Evolutionary conservation across 139 green algal species (phyloP).

Genomic region (Microglena sp.): DNA sequence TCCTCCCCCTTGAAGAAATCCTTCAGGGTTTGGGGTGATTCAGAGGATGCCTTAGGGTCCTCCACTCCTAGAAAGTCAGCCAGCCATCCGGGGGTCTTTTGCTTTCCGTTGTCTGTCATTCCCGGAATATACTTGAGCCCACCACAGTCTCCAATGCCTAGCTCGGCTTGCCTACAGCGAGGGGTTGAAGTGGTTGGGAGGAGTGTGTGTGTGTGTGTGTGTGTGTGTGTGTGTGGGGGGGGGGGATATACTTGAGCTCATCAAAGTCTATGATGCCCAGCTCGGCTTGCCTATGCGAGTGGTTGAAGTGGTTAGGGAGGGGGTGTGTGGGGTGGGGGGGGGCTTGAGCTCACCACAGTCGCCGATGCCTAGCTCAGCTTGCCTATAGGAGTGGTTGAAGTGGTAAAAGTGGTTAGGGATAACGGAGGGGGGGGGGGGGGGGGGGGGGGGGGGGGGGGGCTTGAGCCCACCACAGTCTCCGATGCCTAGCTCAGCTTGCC

Average conservation of each 20-base stretch:
- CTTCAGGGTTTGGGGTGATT: not conserved
- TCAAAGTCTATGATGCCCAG: conserved; percentile 53
- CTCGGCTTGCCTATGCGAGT: conserved; percentile 51
- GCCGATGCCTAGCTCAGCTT: conserved; percentile 57
- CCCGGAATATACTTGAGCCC: conserved; percentile 47
- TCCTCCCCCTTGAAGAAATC: conserved; percentile 2
- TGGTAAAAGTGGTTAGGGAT: too few species aligned
- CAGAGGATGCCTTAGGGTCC: not conserved
- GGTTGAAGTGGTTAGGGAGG: too few species aligned
- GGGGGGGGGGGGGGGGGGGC: too few species aligned
- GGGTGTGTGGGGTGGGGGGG: too few species aligned
- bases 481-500: conserved; percentile 60
- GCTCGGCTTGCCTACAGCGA: conserved; percentile 43
- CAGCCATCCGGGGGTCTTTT: conserved; percentile 44
- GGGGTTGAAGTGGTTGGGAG: not conserved
- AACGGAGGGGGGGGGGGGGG: too few species aligned
- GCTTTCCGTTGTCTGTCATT: conserved; percentile 47
- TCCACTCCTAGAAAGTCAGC: conserved; percentile 31
- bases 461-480: conserved; percentile 59
- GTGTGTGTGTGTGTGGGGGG: too few species aligned
- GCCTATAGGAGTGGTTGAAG: too few species aligned
- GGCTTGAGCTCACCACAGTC: conserved; percentile 47
- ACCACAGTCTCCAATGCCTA: conserved; percentile 59
- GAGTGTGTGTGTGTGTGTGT: too few species aligned
- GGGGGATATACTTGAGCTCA: conserved; percentile 40